These are phyloP conservation scores for Daldinia eschscholtzii DNA, from an alignment of 2,329 filamentous ascomycete genomes.

Conservation along the genomic window DNA sequence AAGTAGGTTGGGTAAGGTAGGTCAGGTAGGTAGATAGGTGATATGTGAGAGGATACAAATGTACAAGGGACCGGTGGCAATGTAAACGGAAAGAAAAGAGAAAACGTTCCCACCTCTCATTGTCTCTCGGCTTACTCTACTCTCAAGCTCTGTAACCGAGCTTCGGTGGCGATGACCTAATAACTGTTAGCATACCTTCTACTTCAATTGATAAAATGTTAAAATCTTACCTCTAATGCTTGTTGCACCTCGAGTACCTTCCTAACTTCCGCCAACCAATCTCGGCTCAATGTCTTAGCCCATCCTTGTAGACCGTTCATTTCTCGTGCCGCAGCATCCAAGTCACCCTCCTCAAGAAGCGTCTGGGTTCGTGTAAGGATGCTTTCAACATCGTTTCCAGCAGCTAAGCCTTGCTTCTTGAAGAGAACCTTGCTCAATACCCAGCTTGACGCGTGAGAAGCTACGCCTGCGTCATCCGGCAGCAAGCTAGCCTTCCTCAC, in stretches of 20 bases:
- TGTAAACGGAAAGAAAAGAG: slow-evolving; percentile 38
- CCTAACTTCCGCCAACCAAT: slow-evolving; percentile 92
- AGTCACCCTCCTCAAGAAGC: slow-evolving; percentile 89
- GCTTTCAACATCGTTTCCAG: slow-evolving; percentile 92
- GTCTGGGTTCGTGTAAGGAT: slow-evolving; percentile 91
- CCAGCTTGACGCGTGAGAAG: slow-evolving; percentile 91
- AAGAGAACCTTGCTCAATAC: slow-evolving; percentile 95
- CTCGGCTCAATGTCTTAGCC: slow-evolving; percentile 93
- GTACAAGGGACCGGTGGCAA: slow-evolving; percentile 44
- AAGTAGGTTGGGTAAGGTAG: slow-evolving; percentile 15
- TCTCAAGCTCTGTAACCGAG: slow-evolving; percentile 49
- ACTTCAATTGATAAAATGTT: background rate
- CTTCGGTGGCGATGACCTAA: slow-evolving; percentile 51
- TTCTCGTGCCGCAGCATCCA: slow-evolving; percentile 92
- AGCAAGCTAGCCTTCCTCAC: slow-evolving; percentile 94
- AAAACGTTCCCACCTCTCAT: slow-evolving; percentile 29
- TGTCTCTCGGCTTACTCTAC: slow-evolving; percentile 44
- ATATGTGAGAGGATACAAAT: slow-evolving; percentile 43
- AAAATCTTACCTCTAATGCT: slow-evolving; percentile 80
- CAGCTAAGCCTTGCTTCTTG: slow-evolving; percentile 88
- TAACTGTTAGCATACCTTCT: slow-evolving; percentile 30
- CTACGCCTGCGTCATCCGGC: slow-evolving; percentile 93
- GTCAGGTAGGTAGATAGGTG: slow-evolving; percentile 16
- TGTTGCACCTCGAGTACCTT: slow-evolving; percentile 95
- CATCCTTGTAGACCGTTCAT: slow-evolving; percentile 94